Conservation (phyloP, 495 filamentous ascomycete species). For the Aspergillus kassunensis region DNA sequence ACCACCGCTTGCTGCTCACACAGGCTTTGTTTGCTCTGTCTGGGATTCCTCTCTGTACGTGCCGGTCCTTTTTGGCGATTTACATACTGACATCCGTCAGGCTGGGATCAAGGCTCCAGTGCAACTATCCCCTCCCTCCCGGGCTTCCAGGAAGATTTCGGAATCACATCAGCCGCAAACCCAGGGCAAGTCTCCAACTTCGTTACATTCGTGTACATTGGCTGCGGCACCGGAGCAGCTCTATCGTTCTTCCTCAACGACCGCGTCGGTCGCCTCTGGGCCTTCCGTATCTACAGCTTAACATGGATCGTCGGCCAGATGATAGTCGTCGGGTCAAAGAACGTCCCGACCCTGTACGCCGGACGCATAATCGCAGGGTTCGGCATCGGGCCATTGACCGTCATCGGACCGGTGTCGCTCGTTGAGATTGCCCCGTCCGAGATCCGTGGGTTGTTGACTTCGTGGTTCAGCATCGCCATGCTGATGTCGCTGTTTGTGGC, state of each 20-base stretch:
- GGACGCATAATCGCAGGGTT: conserved; percentile 48
- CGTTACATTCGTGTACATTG: not conserved
- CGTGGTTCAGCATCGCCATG: conserved; percentile 17
- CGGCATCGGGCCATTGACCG: conserved; percentile 50
- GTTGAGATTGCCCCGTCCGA: conserved; percentile 53
- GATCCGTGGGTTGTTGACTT: conserved; percentile 38
- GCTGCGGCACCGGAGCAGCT: not conserved
- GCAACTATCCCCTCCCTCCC: not conserved
- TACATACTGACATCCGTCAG: too few species aligned
- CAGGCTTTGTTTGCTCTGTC: too few species aligned
- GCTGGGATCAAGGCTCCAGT: not conserved
- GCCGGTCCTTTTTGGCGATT: too few species aligned
- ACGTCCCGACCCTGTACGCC: conserved; percentile 32
- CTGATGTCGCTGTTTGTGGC: not conserved
- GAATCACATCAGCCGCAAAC: not conserved
- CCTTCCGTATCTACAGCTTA: not conserved
- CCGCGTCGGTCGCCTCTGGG: not conserved
- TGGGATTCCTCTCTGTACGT: too few species aligned
- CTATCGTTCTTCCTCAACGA: not conserved
- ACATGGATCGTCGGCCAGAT: conserved; percentile 1
- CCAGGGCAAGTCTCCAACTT: not conserved
- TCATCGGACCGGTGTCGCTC: conserved; percentile 50
- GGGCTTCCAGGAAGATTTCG: not conserved
- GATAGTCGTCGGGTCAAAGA: too few species aligned
- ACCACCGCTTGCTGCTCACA: too few species aligned